Conservation (phyloP, 2,329 filamentous ascomycete species). For the Apiospora saccharicola region DNA sequence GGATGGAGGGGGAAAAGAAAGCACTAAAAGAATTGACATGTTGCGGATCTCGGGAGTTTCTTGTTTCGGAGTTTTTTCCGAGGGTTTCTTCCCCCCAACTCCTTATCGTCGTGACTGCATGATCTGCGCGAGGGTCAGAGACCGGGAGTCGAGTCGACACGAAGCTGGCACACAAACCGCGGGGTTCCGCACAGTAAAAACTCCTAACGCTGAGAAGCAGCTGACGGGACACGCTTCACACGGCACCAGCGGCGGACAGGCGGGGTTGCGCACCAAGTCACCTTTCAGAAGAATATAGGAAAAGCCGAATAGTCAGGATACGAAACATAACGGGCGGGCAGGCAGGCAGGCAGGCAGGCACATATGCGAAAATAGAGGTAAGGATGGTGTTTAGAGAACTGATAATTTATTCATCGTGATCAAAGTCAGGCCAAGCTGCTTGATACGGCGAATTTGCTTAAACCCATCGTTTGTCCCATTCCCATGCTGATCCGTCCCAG, state of each 20-base stretch:
- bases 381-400: constrained; percentile 1
- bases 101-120: constrained; percentile 4
- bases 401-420: constrained; percentile 35
- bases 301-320: not conserved
- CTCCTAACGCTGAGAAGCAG: not conserved
- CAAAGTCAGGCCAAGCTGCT: constrained; percentile 33
- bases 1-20: not conserved
- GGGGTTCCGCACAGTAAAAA: not conserved
- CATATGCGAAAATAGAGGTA: not conserved
- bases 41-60: constrained; percentile 8
- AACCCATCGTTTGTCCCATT: constrained; percentile 20
- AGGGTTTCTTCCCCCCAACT: not conserved
- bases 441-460: constrained; percentile 30
- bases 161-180: not conserved
- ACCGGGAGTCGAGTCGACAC: not conserved
- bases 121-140: not conserved
- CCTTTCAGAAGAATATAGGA: not conserved
- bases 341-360: not conserved
- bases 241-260: not conserved
- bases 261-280: not conserved
- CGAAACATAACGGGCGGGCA: too few relatives aligned
- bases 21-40: not conserved
- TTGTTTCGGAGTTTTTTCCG: constrained; percentile 11
- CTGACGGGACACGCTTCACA: not conserved
- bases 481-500: constrained; percentile 23